Conservation (phyloP, 1,284 basidiomycete genomes). For the Rhodotorula sp. region DNA sequence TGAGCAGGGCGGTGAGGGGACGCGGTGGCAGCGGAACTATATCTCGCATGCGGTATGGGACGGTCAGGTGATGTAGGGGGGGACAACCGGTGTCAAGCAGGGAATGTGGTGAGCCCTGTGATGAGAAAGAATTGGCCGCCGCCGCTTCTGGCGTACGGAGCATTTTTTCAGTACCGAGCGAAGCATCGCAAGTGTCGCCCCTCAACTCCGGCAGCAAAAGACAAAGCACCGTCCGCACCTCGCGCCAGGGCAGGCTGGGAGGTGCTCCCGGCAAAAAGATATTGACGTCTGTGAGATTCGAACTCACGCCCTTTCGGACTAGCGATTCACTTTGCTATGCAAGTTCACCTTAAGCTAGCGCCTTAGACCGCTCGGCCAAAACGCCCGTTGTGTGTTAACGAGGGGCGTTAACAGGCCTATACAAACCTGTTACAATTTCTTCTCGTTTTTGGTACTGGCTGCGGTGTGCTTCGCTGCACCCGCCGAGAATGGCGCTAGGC, state of each 20-base stretch:
- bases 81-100: background rate
- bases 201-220: too few species aligned
- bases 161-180: too few species aligned
- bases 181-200: too few species aligned
- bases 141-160: too few species aligned
- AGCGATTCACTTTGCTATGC: slow-evolving; percentile 15
- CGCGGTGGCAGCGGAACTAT: slow-evolving; percentile 66
- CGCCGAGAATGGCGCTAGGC: slow-evolving; percentile 8
- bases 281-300: slow-evolving; percentile 34
- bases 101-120: too few species aligned
- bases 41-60: slow-evolving; percentile 68
- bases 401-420: too few species aligned
- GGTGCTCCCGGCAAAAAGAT: too few species aligned
- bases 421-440: too few species aligned
- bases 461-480: background rate
- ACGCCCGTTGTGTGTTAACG: background rate
- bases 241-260: too few species aligned
- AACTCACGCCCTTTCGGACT: slow-evolving; percentile 40
- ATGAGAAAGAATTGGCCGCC: too few species aligned
- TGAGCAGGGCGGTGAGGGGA: slow-evolving; percentile 58
- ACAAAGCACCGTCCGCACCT: too few species aligned
- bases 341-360: slow-evolving; percentile 39
- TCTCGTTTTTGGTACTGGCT: too few species aligned
- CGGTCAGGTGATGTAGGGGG: slow-evolving; percentile 48
- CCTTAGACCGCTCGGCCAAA: slow-evolving; percentile 43